Evolutionary conservation across 495 filamentous ascomycete genomes (phyloP).

Genomic region (Lasiosphaeris hirsuta): DNA sequence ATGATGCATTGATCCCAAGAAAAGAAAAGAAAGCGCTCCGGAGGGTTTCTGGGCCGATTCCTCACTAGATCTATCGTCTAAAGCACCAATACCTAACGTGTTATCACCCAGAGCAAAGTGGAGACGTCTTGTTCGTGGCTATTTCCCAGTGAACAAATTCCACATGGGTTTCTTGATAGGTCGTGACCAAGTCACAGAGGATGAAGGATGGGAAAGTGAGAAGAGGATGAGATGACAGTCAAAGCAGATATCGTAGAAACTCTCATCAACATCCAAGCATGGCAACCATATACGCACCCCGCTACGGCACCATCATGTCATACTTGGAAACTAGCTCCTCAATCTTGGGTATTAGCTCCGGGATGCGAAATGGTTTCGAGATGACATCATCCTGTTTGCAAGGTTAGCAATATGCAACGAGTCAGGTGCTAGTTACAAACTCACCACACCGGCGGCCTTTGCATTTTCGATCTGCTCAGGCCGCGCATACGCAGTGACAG

Average conservation of each 20-base stretch:
- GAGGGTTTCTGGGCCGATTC: background rate
- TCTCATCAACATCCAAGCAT: background rate
- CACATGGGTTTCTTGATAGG: too few relatives aligned
- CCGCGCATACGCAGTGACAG: constrained; percentile 76
- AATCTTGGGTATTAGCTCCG: constrained; percentile 69
- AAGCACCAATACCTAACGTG: background rate
- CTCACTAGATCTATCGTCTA: background rate
- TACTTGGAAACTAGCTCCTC: constrained; percentile 44
- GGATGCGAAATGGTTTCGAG: constrained; percentile 74
- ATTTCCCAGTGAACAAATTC: too few relatives aligned
- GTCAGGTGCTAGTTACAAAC: constrained; percentile 23
- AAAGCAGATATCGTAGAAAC: background rate
- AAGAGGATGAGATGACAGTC: background rate
- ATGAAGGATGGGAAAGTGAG: too few relatives aligned
- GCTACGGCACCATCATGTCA: constrained; percentile 12
- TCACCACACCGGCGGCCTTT: constrained; percentile 50
- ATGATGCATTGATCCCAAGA: too few relatives aligned
- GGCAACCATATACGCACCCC: background rate
- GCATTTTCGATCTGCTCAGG: constrained; percentile 59
- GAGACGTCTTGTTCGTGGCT: too few relatives aligned
- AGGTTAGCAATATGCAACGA: constrained; percentile 34
- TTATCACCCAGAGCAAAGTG: too few relatives aligned
- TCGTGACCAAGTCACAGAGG: too few relatives aligned
- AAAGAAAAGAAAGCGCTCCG: too few relatives aligned
- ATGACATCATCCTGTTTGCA: constrained; percentile 66